Conservation (phyloP, 495 filamentous ascomycete species). For the Lepidopterella palustris region DNA sequence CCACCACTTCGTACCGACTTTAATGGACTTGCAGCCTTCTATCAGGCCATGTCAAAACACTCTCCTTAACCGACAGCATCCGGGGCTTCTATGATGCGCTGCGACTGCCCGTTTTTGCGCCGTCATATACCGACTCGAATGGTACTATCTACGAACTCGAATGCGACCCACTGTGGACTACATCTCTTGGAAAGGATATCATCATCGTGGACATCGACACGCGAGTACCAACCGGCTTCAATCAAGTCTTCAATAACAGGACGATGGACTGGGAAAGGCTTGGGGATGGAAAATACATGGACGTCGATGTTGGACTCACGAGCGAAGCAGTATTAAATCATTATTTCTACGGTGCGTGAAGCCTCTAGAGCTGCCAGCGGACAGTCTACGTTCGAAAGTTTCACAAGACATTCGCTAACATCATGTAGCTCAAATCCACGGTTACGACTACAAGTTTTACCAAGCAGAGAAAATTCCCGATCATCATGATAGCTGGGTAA, state of each 20-base stretch:
- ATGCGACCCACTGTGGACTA: conserved; percentile 2
- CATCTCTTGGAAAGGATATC: conserved; percentile 4
- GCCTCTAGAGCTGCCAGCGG: too few relatives aligned
- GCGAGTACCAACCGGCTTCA: not conserved
- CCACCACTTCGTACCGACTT: too few relatives aligned
- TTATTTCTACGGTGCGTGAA: not conserved
- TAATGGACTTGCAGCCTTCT: not conserved
- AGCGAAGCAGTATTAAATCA: not conserved
- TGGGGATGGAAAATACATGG: not conserved
- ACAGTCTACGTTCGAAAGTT: not conserved
- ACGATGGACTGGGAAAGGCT: not conserved
- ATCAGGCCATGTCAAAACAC: not conserved
- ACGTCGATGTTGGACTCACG: not conserved
- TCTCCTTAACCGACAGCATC: not conserved
- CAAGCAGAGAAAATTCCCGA: conserved; percentile 16
- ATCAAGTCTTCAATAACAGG: not conserved
- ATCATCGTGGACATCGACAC: conserved; percentile 9
- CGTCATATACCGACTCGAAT: not conserved
- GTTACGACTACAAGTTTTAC: conserved; percentile 45
- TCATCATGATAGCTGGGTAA: conserved; percentile 40
- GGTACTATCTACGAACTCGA: not conserved
- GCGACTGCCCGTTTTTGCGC: not conserved
- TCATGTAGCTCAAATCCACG: conserved; percentile 39
- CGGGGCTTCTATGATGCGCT: not conserved
- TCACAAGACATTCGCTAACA: not conserved